Conservation (phyloP, 2,329 filamentous ascomycete genomes). For the Talaromyces verruculosus region DNA sequence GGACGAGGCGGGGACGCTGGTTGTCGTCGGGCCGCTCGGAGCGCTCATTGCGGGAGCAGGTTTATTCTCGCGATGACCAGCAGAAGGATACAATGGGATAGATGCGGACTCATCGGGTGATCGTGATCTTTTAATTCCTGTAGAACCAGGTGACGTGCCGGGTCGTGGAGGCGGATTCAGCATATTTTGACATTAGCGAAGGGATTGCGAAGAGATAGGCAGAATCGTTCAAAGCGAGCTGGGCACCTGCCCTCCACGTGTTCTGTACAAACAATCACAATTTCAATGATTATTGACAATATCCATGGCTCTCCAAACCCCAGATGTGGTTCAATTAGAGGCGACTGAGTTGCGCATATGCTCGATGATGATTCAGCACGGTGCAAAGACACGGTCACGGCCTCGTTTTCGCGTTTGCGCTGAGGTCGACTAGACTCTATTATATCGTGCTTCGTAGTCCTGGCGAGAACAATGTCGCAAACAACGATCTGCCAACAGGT, state of each 20-base stretch:
- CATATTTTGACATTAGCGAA: constrained; percentile 30
- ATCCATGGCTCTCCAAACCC: constrained; percentile 1
- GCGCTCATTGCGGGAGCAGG: constrained; percentile 24
- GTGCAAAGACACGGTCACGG: neutral
- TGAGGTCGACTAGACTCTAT: neutral
- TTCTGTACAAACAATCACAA: neutral
- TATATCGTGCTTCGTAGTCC: neutral
- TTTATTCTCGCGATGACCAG: constrained; percentile 8
- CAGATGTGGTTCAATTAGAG: neutral
- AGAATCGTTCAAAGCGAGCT: constrained; percentile 6
- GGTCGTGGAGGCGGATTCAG: constrained; percentile 34
- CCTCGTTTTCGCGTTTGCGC: neutral
- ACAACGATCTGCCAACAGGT: neutral
- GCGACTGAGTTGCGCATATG: neutral
- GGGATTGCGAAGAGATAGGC: neutral
- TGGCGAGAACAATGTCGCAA: neutral
- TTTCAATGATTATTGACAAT: constrained; percentile 1
- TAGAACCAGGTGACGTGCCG: constrained; percentile 32
- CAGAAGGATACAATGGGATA: constrained; percentile 17
- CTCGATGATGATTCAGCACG: neutral
- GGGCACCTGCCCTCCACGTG: neutral
- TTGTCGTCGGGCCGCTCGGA: constrained; percentile 25
- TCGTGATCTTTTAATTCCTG: constrained; percentile 41
- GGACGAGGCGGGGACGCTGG: constrained; percentile 40
- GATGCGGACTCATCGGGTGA: constrained; percentile 31